Conservation (phyloP, 1,139 yeast genomes). For the Candida sp. region DNA sequence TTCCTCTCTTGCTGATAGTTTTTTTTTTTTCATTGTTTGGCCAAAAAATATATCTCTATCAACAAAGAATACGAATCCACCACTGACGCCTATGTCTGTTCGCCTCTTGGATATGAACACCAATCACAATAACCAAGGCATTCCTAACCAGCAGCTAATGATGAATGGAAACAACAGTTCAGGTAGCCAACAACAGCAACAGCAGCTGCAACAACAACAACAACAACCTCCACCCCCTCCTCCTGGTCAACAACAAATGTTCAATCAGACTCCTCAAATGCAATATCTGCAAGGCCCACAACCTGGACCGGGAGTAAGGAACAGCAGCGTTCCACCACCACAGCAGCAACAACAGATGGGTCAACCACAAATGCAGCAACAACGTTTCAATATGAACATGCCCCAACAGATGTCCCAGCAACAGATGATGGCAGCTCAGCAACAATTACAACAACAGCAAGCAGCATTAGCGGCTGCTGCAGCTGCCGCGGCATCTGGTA, state of each 20-base stretch:
- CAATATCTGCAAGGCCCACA: constrained; percentile 13
- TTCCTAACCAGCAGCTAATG: constrained; percentile 2
- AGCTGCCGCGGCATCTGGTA: constrained; percentile 11
- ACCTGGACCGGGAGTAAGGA: constrained; percentile 5
- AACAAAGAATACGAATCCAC: neutral
- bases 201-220: constrained; percentile 9
- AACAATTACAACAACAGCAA: constrained; percentile 10
- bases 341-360: constrained; percentile 6
- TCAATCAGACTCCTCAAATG: constrained; percentile 14
- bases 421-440: constrained; percentile 10
- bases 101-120: constrained; percentile 1
- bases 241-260: constrained; percentile 13
- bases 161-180: constrained; percentile 12
- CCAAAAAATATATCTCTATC: neutral
- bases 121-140: constrained; percentile 1
- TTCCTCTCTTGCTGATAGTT: neutral
- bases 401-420: constrained; percentile 11
- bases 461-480: constrained; percentile 9
- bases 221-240: constrained; percentile 9
- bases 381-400: constrained; percentile 10
- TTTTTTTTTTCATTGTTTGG: constrained; percentile 2
- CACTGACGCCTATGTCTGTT: neutral
- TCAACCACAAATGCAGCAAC: constrained; percentile 10
- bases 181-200: constrained; percentile 10
- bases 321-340: constrained; percentile 4